Evolutionary conservation across 1,284 basidiomycete genomes (phyloP), one percentile per base, ranked within the genome.

Genomic region (Mycena citricolor): DNA sequence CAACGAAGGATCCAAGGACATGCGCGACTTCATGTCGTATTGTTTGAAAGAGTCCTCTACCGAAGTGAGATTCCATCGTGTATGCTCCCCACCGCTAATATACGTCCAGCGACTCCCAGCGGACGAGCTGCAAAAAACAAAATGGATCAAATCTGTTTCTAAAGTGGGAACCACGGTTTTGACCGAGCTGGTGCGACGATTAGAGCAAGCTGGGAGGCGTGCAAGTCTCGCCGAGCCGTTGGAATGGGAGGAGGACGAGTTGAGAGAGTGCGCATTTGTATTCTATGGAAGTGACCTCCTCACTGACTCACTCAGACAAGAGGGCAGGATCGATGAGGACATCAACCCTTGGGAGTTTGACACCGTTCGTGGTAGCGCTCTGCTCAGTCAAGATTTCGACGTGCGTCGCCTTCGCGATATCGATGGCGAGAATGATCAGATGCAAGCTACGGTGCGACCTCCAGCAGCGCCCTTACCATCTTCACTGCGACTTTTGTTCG

Each of bases 41-140:
- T 97, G 92, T 62, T 70, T 99, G 48, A 86, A 85, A 60, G 92
- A 97, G 59, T 81, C 82, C 36, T 89, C 97, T 1, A 68, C 62
- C 16, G 83, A 89, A 60, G 93, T 94, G 60, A 56, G 79, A 68
- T 26, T 10, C 20, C n/a, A n/a, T n/a, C n/a, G n/a, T n/a, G n/a
- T n/a, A n/a, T n/a, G n/a, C n/a, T n/a, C n/a, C n/a, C n/a, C n/a
- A n/a, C 20, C 43, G 21, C 13, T 16, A 22, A n/a, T n/a, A n/a
- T n/a, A n/a, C n/a, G n/a, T n/a, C n/a, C 62, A 97, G 85, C 84
- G 97, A 31, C 73, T 90, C 16, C 75, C 85, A 8, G 93, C 94
- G 5, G 97, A 98, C 40, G 95, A 99, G 56, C 75, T 99, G 3
- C 63, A 74, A 6, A 94, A 90, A 65, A 79, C 81, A n/a, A 95